A percentile compares a stretch with the other conserved stretches of the same genome.
phyloP scores from a whole-genome alignment of 169 alveolate genomes.

The Plasmodium billcollinsi region DNA sequence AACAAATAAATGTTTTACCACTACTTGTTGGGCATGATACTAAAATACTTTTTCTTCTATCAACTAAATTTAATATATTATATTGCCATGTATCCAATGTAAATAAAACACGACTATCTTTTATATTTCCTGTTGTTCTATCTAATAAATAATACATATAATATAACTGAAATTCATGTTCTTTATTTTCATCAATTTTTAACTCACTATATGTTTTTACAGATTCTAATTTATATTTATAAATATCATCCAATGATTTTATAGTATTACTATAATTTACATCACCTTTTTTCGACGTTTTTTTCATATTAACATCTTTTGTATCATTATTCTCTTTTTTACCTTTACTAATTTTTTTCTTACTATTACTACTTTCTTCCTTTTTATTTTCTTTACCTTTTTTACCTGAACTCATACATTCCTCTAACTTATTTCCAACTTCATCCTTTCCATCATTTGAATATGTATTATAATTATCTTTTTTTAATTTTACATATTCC shows the following conservation, averaged over 20 bases:
- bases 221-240: slow-evolving; percentile 43
- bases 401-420: slow-evolving; percentile 14
- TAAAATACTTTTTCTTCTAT: slow-evolving; percentile 85
- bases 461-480: slow-evolving; percentile 26
- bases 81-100: slow-evolving; percentile 95
- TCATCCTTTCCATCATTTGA: slow-evolving; percentile 25
- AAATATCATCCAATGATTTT: slow-evolving; percentile 20
- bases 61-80: slow-evolving; percentile 89
- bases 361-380: neutral
- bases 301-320: slow-evolving; percentile 56
- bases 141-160: slow-evolving; percentile 91
- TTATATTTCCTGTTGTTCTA: slow-evolving; percentile 88
- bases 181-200: slow-evolving; percentile 79
- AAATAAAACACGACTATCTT: slow-evolving; percentile 92
- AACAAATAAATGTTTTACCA: slow-evolving; percentile 94
- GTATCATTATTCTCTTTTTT: slow-evolving; percentile 34
- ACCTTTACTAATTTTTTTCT: slow-evolving; percentile 35
- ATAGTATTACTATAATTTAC: slow-evolving; percentile 38
- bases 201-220: slow-evolving; percentile 44
- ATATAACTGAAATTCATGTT: slow-evolving; percentile 84
- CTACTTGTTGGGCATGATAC: slow-evolving; percentile 94
- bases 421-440: neutral
- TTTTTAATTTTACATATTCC: slow-evolving; percentile 81
- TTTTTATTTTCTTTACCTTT: slow-evolving; percentile 48
- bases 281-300: slow-evolving; percentile 28